phyloP scores from a whole-genome alignment of 257 asterid genomes.

The Solanum chiquidenum region DNA sequence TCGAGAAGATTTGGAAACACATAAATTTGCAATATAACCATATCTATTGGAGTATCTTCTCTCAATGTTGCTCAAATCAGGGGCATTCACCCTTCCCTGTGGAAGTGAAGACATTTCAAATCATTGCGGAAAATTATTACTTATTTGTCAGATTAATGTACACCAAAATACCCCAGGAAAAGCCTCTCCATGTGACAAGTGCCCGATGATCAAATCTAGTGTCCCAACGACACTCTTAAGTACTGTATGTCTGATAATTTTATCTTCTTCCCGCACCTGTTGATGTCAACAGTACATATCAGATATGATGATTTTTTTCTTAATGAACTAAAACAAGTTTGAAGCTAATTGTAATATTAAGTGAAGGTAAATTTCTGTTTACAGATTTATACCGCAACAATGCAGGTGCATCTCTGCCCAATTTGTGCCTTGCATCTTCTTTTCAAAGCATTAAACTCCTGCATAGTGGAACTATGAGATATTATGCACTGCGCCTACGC shows the following conservation, averaged over 20 bases:
- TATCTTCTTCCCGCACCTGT: constrained; percentile 41
- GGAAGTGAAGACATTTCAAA: not conserved
- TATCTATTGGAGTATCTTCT: constrained; percentile 18
- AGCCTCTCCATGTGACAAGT: constrained; percentile 30
- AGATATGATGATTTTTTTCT: not conserved
- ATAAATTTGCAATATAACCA: constrained; percentile 57
- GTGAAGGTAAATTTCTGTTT: not conserved
- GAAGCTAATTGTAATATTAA: not conserved
- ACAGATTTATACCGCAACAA: constrained; percentile 35
- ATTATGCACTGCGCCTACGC: not conserved
- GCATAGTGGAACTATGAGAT: not conserved
- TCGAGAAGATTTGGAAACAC: constrained; percentile 66
- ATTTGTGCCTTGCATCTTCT: constrained; percentile 41
- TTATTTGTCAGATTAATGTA: not conserved
- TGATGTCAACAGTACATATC: not conserved
- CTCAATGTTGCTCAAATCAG: constrained; percentile 21
- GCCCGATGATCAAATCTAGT: constrained; percentile 46
- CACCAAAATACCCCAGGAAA: constrained; percentile 42
- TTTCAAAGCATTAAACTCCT: constrained; percentile 56
- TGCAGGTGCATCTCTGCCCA: constrained; percentile 52
- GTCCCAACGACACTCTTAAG: constrained; percentile 54
- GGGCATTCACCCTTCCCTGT: constrained; percentile 36
- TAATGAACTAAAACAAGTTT: not conserved
- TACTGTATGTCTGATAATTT: constrained; percentile 13
- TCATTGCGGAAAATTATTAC: not conserved